These are phyloP conservation scores for Cucumis melo DNA, from an alignment of 306 rosid genomes.

Conservation along the genomic window DNA sequence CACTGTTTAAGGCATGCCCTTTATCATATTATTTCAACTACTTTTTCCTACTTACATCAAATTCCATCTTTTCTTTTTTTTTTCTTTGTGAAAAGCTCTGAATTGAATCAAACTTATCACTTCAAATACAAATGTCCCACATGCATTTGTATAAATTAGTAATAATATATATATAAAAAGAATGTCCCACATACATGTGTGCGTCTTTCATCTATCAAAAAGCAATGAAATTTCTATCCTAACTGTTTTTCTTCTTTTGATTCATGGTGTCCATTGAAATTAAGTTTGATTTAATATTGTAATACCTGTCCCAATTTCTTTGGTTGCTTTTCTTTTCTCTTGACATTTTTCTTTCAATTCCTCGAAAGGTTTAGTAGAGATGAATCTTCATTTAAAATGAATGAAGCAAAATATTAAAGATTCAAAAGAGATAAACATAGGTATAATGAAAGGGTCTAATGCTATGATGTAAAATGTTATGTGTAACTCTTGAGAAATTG, in stretches of 20 bases:
- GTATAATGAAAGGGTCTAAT: too few species aligned
- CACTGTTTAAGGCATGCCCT: not conserved
- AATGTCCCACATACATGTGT: constrained; percentile 1
- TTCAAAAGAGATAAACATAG: too few species aligned
- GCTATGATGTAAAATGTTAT: too few species aligned
- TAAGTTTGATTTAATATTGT: not conserved
- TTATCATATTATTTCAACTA: not conserved
- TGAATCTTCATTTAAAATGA: too few species aligned
- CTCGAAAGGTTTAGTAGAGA: too few species aligned
- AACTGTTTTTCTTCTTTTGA: not conserved
- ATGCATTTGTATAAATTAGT: not conserved
- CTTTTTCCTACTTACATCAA: not conserved
- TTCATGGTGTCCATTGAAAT: not conserved
- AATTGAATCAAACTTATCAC: constrained; percentile 4
- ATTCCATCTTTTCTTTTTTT: not conserved
- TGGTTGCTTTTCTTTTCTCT: not conserved
- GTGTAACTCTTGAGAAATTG: too few species aligned
- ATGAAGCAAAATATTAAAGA: too few species aligned
- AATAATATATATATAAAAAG: too few species aligned
- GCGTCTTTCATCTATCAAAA: not conserved
- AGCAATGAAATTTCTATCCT: not conserved
- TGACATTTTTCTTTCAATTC: not conserved
- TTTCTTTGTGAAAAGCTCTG: not conserved
- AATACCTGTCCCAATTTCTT: not conserved
- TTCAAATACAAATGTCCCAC: not conserved